These are phyloP conservation scores for Apiotrichum siamense DNA, from an alignment of 1,284 basidiomycete genomes.

Conservation along the genomic window DNA sequence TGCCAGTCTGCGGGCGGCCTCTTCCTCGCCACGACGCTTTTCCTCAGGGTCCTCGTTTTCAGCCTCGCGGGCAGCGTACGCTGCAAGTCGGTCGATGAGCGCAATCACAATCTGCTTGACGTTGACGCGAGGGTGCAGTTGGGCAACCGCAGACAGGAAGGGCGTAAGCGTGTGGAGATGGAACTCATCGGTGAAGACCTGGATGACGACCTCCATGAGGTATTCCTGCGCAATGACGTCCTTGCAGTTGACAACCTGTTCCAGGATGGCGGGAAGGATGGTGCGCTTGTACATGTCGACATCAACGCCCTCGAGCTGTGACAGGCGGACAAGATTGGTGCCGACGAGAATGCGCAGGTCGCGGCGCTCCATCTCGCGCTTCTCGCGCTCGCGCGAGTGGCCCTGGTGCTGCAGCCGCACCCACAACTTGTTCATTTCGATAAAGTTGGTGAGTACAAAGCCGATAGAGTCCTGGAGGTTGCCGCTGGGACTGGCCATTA, in stretches of 20 bases:
- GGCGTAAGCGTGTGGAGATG: slow-evolving; percentile 86
- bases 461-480: slow-evolving; percentile 87
- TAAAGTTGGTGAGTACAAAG: slow-evolving; percentile 93
- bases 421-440: slow-evolving; percentile 99
- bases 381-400: slow-evolving; percentile 88
- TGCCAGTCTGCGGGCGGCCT: slow-evolving; percentile 73
- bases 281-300: slow-evolving; percentile 74
- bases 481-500: slow-evolving; percentile 60
- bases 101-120: slow-evolving; percentile 96
- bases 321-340: slow-evolving; percentile 87
- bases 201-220: slow-evolving; percentile 96
- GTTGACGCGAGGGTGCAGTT: slow-evolving; percentile 90
- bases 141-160: slow-evolving; percentile 87
- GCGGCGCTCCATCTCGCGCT: slow-evolving; percentile 85
- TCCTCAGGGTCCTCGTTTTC: slow-evolving; percentile 90
- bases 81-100: slow-evolving; percentile 87
- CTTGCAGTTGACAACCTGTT: slow-evolving; percentile 94
- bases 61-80: slow-evolving; percentile 86
- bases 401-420: slow-evolving; percentile 93
- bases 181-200: slow-evolving; percentile 96
- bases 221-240: slow-evolving; percentile 97
- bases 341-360: slow-evolving; percentile 91
- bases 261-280: slow-evolving; percentile 82
- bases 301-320: slow-evolving; percentile 88
- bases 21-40: slow-evolving; percentile 81